Evolutionary conservation across 768 basidiomycete genomes (phyloP), one percentile per base, ranked within the genome.

Genomic region (Mycena alexandri): DNA sequence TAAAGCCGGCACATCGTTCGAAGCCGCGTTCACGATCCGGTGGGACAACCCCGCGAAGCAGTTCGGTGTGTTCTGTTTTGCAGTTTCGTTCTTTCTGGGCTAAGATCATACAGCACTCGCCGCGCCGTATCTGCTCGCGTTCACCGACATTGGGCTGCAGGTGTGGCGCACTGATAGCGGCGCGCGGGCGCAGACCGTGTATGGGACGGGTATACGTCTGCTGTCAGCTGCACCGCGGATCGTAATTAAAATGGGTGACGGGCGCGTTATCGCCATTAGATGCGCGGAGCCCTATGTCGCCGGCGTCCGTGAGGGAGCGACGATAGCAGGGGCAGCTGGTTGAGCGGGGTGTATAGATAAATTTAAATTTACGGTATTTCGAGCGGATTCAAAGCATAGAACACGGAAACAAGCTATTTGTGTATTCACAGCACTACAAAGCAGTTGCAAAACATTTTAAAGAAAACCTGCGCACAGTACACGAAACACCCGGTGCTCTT

Each of bases 121-220:
- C 7, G 36, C 62, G 14, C 70, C 60, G 36, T 66, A 67, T 22
- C 63, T 71, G 14, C 62, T 71, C 17, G 58, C 63, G 12, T 71
- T 71, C 43, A 48, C 59, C 13, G 22, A 52, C 10, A 19, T 41
- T 14, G 52, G 38, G 3, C 53, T 71, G 58, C 70, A 48, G 29
- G 70, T 43, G 14, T 68, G 65, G 70, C 65, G 59, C 24, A 54
- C 65, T 48, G 66, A 71, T 42, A 67, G 16, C 34, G 70, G 65
- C 0, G 59, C 12, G 10, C 24, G 21, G 17, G 66, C 57, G 58
- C 70, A 71, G 59, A 64, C 62, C 2, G 70, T 71, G 21, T 53
- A 51, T 24, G 54, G 66, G 7, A 41, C 17, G 3, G 51, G 48
- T 13, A 71, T 71, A 14, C 65, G 63, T 11, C 59, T 71, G 33